Evolutionary conservation across 2,329 filamentous ascomycete species (phyloP), one percentile per base, ranked within the genome.

Genomic region (Plectosphaerella sp.): DNA sequence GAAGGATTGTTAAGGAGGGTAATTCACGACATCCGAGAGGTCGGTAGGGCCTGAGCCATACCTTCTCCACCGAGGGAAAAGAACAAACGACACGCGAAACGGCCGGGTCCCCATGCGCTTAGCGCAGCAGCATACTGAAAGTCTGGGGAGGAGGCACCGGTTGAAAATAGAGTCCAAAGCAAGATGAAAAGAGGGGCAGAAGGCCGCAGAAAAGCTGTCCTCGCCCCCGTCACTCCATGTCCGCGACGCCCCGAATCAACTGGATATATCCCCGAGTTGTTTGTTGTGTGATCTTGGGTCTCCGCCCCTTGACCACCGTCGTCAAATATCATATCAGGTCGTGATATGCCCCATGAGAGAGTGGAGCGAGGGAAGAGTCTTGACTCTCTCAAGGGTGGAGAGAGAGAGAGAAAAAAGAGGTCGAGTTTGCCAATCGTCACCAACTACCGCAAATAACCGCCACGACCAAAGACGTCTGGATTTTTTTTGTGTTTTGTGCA

Each of bases 351-450:
- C 42, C 52, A 28, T 51, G n/a, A 43, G 41, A 43, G 41, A 43
- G 41, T 43, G 41, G 41, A 43, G 41, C 41, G 41, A 33, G 28
- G 28, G 28, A 33, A 33, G 28, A 33, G 51, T 56, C 51, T 45
- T 57, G 51, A 57, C 50, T 54, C 47, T 57, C 55, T 57, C 55
- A 50, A 57, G 36, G 51, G 50, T 53, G 51, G 54, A 51, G 45
- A 48, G 52, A 54, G 54, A 53, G 55, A 57, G 48, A 33, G 11
- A 22, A 33, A 33, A 33, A 33, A 9, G 28, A 33, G 4, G 28
- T 33, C 28, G 28, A 33, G 28, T 33, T 33, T 33, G 41, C 41
- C 41, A 18, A 43, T 16, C 16, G 41, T 43, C 16, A 16, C 41
- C 41, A 20, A 43, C 41, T 16, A 43, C 28, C 28, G 28, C 28